A percentile compares a stretch with the other conserved stretches of the same genome.
Conservation (phyloP, 2,329 filamentous ascomycete genomes). For the Aureobasidium pullulans region DNA sequence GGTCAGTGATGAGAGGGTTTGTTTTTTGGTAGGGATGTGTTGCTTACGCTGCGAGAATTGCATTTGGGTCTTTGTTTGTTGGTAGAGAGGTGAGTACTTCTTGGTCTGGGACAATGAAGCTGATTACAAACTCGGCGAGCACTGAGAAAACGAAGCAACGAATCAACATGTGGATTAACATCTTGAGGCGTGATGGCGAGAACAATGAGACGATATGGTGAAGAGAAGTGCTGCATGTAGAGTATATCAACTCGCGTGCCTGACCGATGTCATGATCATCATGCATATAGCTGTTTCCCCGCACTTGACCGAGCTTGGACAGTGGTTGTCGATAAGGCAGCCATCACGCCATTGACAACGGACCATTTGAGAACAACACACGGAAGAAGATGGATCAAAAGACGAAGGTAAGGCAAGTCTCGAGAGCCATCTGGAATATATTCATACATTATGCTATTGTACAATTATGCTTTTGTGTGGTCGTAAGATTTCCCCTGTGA, state of each 20-base stretch:
- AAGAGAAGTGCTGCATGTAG: neutral
- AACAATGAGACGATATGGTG: neutral
- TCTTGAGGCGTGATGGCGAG: neutral
- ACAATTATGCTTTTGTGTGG: constrained; percentile 16
- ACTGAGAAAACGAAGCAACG: neutral
- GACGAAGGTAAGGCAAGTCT: neutral
- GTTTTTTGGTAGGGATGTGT: neutral
- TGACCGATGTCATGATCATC: neutral
- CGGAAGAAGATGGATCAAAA: neutral
- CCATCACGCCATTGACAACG: neutral
- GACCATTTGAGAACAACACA: neutral
- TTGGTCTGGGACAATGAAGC: neutral
- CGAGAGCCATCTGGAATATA: neutral
- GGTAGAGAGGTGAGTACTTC: neutral
- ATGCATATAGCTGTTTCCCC: constrained; percentile 4
- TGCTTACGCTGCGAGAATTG: neutral
- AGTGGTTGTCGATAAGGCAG: neutral
- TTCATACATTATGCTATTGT: neutral
- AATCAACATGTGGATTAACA: neutral
- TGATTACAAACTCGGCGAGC: neutral
- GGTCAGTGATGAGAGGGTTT: too few species aligned
- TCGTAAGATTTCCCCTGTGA: neutral
- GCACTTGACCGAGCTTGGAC: neutral
- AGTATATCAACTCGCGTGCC: neutral
- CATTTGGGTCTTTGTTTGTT: neutral